Evolutionary conservation across 73 alveolate species (phyloP), one percentile per base, ranked within the genome.

Genomic region (Tetrahymena thermophila): DNA sequence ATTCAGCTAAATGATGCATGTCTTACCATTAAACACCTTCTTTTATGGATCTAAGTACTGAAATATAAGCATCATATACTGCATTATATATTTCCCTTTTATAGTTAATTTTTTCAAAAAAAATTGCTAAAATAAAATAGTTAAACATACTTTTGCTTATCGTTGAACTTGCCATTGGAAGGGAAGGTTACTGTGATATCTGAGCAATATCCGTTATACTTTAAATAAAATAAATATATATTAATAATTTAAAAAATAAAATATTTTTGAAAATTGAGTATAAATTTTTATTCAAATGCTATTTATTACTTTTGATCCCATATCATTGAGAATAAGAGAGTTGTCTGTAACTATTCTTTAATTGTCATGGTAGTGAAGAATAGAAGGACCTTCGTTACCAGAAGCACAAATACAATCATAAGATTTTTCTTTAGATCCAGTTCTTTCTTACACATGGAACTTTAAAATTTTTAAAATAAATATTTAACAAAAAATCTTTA

Each of bases 161-260:
- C 97, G 23, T 98, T 96, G 97, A 99, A 99, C 96, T 97, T 96
- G 11, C 99, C 99, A 93, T 93, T 43, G 35, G 96, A 85, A 56
- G 99, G 99, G 93, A 98, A 98, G 84, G 99, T 96, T 57, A 98
- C 97, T 21, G 99, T 99, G 40, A 99, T 99, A 94, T 99, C 99
- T 11, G 99, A 96, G 56, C 98, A 97, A 96, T 99, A 99, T 21
- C 99, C 99, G 42, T 98, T 98, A 93, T 98, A 99, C 38, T 97
- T 95, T 50, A 8, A 25, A 28, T 31, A 13, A 42, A 9, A 85
- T 28, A 37, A 3, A 38, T 28, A 85, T 38, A n/a, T 71, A 4
- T 56, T 23, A 56, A 10, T 13, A 16, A 23, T 56, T 56, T 56
- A 55, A 55, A 23, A 55, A 23, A 1, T 1, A 55, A 19, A 55